phyloP scores from a whole-genome alignment of 1,284 basidiomycete genomes.

The Trichosporon coremiiforme region DNA sequence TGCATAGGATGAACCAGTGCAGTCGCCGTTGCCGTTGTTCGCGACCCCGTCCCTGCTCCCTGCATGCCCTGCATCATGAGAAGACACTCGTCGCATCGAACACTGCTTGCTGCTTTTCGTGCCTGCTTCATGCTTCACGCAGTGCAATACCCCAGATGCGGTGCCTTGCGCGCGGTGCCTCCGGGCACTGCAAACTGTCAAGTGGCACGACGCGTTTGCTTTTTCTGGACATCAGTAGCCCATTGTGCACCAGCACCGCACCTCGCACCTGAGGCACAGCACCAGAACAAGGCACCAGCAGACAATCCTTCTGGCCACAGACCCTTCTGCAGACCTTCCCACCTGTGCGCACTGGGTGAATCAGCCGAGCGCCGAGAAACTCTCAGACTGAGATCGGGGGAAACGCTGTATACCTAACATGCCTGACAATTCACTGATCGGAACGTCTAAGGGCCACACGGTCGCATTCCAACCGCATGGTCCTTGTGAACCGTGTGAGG shows the following conservation, averaged over 20 bases:
- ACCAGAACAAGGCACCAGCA: background rate
- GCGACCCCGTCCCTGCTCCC: background rate
- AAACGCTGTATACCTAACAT: background rate
- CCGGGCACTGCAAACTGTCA: background rate
- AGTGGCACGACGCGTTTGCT: constrained; percentile 9
- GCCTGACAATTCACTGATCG: constrained; percentile 13
- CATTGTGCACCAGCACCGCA: background rate
- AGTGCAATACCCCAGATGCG: background rate
- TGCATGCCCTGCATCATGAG: background rate
- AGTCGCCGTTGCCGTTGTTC: background rate
- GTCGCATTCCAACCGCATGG: constrained; percentile 13
- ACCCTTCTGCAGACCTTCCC: background rate
- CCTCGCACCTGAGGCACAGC: too few species aligned
- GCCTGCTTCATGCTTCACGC: background rate
- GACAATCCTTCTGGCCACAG: background rate
- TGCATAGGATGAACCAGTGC: background rate
- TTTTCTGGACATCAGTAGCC: background rate
- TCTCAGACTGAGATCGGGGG: constrained; percentile 6
- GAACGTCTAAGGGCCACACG: background rate
- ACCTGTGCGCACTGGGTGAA: background rate
- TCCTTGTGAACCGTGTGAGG: background rate
- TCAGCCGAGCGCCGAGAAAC: background rate
- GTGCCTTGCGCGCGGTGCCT: constrained; percentile 5
- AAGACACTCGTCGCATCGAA: constrained; percentile 9
- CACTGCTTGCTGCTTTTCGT: background rate